Evolutionary conservation across 495 filamentous ascomycete species (phyloP), one percentile per base, ranked within the genome.

Genomic region (Elasticomyces elasticus): DNA sequence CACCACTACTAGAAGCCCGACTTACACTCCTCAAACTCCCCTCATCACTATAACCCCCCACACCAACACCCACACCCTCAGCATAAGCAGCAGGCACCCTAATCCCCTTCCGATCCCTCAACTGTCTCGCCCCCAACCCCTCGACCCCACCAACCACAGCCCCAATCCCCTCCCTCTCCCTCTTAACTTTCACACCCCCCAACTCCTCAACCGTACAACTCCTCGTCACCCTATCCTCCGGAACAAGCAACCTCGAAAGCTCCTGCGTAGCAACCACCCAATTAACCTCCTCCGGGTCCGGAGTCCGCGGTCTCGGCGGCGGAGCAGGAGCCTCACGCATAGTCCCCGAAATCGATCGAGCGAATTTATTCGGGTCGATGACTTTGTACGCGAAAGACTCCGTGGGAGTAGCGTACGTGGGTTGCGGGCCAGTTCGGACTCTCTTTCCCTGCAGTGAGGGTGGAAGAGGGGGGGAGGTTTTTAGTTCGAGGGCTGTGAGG

Each of bases 211-310:
- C 74, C n/a, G 71, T 82, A 62, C 75, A 87, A 68, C 87, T 94
- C 23, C 67, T 73, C 0, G 82, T 87, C 66, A 86, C 78, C 10
- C 87, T 75, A 58, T 80, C 71, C 10, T 69, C 70, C 1, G 92
- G 92, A 45, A 95, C 85, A 24, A 97, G 78, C 4, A 89, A 67
- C 64, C 87, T 90, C 61, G 80, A 86, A 15, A 96, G 66, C 63
- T 95, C 90, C 61, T 82, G 76, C 0, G 88, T 75, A 13, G 88
- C 88, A 37, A 82, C 79, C 1, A 84, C 81, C 92, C 94, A 97
- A 37, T 81, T 74, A 0, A 96, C 83, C 24, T 88, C 82, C 5
- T 87, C 86, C 1, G 84, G 76, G 23, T 85, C 82, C 2, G 82
- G 79, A n/a, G 78, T 72, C 10, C 75, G 74, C 24, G 71, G 59